Conservation (phyloP, 2,329 filamentous ascomycete species). For the Penicillium capsulatum region DNA sequence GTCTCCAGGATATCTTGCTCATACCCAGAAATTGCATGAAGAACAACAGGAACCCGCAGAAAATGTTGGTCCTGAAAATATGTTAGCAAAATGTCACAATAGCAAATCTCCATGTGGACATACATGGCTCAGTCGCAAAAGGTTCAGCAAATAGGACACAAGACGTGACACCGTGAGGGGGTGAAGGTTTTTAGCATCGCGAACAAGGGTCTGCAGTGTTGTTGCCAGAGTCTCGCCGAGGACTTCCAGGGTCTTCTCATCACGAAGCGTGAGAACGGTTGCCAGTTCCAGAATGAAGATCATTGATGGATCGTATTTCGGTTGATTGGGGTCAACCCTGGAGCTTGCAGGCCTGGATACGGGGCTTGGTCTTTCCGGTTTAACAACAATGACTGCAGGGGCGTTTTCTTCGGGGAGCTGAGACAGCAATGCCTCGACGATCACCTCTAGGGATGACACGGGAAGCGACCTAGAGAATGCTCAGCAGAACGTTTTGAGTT, state of each 20-base stretch:
- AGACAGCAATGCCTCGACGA: constrained; percentile 70
- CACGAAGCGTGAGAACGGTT: constrained; percentile 73
- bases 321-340: constrained; percentile 53
- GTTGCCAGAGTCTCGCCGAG: constrained; percentile 78
- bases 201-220: constrained; percentile 72
- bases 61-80: constrained; percentile 72
- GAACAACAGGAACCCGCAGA: constrained; percentile 81
- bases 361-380: constrained; percentile 70
- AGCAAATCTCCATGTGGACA: neutral
- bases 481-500: constrained; percentile 10
- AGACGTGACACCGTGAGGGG: constrained; percentile 77
- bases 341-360: constrained; percentile 57
- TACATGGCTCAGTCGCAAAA: constrained; percentile 82
- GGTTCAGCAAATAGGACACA: constrained; percentile 77
- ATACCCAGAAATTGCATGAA: constrained; percentile 87
- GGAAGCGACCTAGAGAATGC: constrained; percentile 55
- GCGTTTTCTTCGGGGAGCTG: constrained; percentile 84
- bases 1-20: constrained; percentile 71
- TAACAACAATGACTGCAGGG: constrained; percentile 79
- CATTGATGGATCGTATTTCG: constrained; percentile 76
- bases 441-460: constrained; percentile 52
- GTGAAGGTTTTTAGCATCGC: constrained; percentile 75
- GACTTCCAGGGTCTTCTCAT: constrained; percentile 65
- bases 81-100: constrained; percentile 6
- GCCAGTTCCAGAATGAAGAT: constrained; percentile 90